Base-by-base conservation (phyloP, 768 basidiomycete species). In the Clavulina sp. region DNA sequence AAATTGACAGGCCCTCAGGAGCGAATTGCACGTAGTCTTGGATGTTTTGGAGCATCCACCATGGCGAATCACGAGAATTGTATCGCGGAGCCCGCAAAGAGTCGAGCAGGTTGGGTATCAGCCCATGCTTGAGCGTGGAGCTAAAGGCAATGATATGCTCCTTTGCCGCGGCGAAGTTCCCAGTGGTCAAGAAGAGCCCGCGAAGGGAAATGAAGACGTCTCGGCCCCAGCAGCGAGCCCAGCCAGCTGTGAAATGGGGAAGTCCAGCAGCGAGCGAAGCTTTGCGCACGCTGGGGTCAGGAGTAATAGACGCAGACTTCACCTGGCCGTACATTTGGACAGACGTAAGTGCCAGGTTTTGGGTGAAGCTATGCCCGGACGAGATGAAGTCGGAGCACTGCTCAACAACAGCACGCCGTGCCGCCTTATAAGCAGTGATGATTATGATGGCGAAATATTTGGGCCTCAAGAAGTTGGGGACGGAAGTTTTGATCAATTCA, bases 41-140 rank as follows among this genome's bases (percentile, higher is more conserved):
- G 51, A 99, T 95, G 61, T 84, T 95, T 63, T 99, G 93, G 53
- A 96, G 64, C 85, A 97, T 93, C 88, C 91, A 97, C 93, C 92
- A 97, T 3, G 95, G 93, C 4, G 88, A 89, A 63, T 99, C 95
- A 49, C 95, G 81, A 3, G 88, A 97, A 65, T 97, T 97, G 65
- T 89, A 92, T 55, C 91, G 73, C 18, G 92, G 92, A 54, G 69
- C 83, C 47, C 80, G 76, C 24, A 82, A 71, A 9, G 91, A 95
- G 65, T 97, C 93, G 52, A 99, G 69, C 34, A 99, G 66, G 63
- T 99, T 99, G 0, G 95, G 95, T 58, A 97, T 92, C 58, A 97
- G 70, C 0, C 95, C 93, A 60, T 97, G 92, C 63, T 93, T 96
- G 56, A 95, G 64, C 2, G 87, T 91, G 9, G 86, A 87, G 5